Evolutionary conservation across 805 yeast genomes (phyloP), one percentile per base, ranked within the genome.

Genomic region (Schizosaccharomyces osmophilus): DNA sequence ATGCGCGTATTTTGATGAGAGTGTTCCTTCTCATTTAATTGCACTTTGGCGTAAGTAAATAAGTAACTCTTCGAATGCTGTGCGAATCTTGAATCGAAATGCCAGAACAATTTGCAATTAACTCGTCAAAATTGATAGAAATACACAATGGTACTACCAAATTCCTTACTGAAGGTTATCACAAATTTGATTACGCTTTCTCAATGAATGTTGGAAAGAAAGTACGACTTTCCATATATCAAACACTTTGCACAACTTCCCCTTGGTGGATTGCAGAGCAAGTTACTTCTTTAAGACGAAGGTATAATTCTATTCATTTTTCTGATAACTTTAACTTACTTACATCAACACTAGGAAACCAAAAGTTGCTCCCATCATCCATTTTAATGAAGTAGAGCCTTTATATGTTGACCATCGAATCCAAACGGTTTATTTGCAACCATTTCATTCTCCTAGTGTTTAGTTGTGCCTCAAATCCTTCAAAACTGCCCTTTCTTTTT

Each of bases 201-300:
- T 51, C 57, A 11, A 24, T 29, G 36, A 22, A 51, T 2, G 19
- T 9, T 19, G 19, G 36, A 51, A 51, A 22, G 36, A 17, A 51
- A 6, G 17, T 22, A 17, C 57, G 36, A 17, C 32, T 29, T 5
- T 29, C 57, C n/a, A 24, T 17, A 24, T 24, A 24, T 29, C 17
- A 51, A 22, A 17, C 36, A 11, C 31, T 51, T 24, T 17, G 26
- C 17, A 19, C 31, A 19, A 22, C 36, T 24, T 51, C 57, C 11
- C 57, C 57, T 24, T 51, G 57, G 57, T 51, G 57, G 57, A 51
- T 51, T 29, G 57, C 36, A 4, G 57, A 51, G 57, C 36, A 24
- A 24, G 57, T 51, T 24, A 29, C 32, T 51, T 6, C 13, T 45
- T 45, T 24, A 11, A 45, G 51, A 45, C 8, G 51, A 24, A 8